A percentile compares a stretch with the other conserved stretches of the same genome.
Conservation (phyloP, 208 protist genomes). For the Crithidia bombi region DNA sequence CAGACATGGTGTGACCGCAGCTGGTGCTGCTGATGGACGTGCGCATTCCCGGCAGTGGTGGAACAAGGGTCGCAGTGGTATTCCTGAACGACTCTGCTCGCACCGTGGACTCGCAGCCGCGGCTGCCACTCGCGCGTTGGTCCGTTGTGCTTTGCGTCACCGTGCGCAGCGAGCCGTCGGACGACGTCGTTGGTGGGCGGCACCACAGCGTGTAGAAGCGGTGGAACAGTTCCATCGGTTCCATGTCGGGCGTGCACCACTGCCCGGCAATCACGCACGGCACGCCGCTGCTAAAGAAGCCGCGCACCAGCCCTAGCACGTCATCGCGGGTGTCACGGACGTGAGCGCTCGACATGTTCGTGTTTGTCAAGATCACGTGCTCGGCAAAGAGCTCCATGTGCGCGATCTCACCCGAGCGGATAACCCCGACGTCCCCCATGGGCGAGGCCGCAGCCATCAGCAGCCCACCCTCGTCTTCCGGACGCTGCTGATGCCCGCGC, state of each 20-base stretch:
- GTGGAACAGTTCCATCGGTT: conserved; percentile 71
- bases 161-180: conserved; percentile 9
- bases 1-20: not conserved
- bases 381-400: conserved; percentile 87
- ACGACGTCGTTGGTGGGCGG: conserved; percentile 12
- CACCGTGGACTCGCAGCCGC: not conserved
- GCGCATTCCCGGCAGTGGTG: not conserved
- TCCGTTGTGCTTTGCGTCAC: not conserved
- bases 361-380: conserved; percentile 80
- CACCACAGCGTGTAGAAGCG: conserved; percentile 75
- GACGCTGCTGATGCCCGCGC: conserved; percentile 5
- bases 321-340: conserved; percentile 59
- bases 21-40: not conserved
- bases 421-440: conserved; percentile 46
- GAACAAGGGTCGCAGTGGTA: too few relatives aligned
- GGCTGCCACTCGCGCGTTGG: not conserved
- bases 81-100: not conserved
- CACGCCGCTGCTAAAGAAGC: conserved; percentile 73
- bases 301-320: conserved; percentile 66
- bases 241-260: conserved; percentile 93
- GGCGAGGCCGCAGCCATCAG: conserved; percentile 26
- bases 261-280: conserved; percentile 80
- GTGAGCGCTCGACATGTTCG: conserved; percentile 65
- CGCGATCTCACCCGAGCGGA: conserved; percentile 69
- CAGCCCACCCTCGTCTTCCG: conserved; percentile 35